Conservation (phyloP, 106 monocot species). For the Cymbidium sinense region DNA sequence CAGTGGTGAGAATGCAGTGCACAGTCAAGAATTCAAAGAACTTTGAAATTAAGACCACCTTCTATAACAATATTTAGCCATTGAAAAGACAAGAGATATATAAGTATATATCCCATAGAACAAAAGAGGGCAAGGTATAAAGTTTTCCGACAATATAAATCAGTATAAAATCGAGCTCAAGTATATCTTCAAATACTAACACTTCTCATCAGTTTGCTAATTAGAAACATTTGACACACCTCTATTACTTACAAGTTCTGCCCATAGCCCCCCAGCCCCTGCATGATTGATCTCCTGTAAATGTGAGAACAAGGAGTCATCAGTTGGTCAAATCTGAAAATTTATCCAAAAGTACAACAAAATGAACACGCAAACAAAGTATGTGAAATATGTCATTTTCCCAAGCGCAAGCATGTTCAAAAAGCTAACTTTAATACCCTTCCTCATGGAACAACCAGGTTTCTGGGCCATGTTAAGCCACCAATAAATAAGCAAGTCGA, state of each 20-base stretch:
- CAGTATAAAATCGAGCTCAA: neutral
- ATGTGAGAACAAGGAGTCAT: neutral
- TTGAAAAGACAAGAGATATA: neutral
- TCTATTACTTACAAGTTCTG: slow-evolving; percentile 79
- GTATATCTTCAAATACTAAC: neutral
- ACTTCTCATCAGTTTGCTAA: neutral
- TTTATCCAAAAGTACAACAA: neutral
- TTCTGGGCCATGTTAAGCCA: neutral
- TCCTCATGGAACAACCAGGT: neutral
- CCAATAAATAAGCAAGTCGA: neutral
- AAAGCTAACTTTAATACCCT: neutral
- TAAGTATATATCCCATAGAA: neutral
- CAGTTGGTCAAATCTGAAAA: neutral
- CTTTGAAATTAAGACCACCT: neutral
- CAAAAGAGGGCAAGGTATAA: neutral
- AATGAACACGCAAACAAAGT: neutral
- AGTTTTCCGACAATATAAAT: neutral
- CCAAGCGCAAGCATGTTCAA: neutral
- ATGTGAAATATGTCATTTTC: neutral
- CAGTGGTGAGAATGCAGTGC: neutral
- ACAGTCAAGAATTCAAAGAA: neutral
- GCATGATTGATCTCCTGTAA: slow-evolving; percentile 80
- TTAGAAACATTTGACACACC: slow-evolving; percentile 20
- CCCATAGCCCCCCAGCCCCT: slow-evolving; percentile 76
- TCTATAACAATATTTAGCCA: neutral